Base-by-base conservation (phyloP, 2,329 filamentous ascomycete genomes). In the Aspergillus eucalypticola region DNA sequence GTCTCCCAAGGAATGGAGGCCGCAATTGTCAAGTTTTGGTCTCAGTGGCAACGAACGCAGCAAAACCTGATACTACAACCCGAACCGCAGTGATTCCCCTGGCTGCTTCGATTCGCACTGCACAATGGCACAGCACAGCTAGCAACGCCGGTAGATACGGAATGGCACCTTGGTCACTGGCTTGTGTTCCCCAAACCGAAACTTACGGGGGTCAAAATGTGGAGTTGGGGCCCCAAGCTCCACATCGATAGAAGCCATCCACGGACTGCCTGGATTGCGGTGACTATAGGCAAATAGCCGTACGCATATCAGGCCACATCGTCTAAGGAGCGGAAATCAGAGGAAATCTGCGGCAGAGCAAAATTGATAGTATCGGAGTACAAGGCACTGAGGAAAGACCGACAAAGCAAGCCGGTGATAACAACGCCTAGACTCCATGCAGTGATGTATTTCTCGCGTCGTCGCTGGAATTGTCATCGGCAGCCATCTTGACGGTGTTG, bases 251-350 rank as follows among this genome's bases (percentile, higher is more conserved):
- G 57, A 73, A 7, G 21, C 69, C 69, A 70, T 1, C 23, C 72
- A 70, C 53, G 75, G 63, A 64, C 39, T 2, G 65, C 60, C 27
- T 62, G 63, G 17, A 51, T 60, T 8, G 27, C 49, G 1, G 55
- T 46, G 3, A 46, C 15, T 4, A 55, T 62, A 1, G 65, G 56
- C n/a, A 67, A 35, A 42, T 63, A 66, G n/a, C 83, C 81, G 27
- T 83, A 84, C 13, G 82, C 84, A 70, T 78, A 78, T 76, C 76
- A 79, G 13, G 69, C 73, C 19, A 79, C 72, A 44, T 77, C 71
- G 21, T 62, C 64, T 17, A 77, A 70, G 25, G 67, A 68, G 8
- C 73, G 63, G 54, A 78, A 78, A n/a, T 74, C 63, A 3, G 68
- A 64, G 2, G 76, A 75, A 15, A 79, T 78, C 6, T 57, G 55